A percentile compares a stretch with the other conserved stretches of the same genome.
phyloP scores from a whole-genome alignment of 116 monocot species.

The Thalassia testudinum region DNA sequence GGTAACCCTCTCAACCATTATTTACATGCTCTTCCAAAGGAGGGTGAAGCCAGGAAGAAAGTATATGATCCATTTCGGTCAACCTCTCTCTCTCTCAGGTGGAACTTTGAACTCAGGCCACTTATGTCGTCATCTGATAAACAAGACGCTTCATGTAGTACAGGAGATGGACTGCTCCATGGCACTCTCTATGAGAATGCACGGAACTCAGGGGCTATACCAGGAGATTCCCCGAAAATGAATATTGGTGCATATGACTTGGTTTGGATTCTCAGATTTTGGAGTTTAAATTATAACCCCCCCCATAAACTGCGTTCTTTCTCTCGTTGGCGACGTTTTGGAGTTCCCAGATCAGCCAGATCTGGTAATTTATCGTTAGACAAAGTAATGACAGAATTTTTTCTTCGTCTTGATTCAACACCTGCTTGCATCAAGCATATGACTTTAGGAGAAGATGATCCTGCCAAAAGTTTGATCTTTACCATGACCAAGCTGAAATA shows the following conservation, averaged over 20 bases:
- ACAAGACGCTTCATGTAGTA: constrained; percentile 6
- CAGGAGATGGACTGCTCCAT: constrained; percentile 15
- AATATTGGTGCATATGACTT: constrained; percentile 83
- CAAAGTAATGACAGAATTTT: constrained; percentile 93
- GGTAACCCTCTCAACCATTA: constrained; percentile 88
- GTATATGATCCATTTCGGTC: constrained; percentile 95
- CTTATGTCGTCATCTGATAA: constrained; percentile 17
- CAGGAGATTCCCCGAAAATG: constrained; percentile 51
- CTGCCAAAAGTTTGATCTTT: constrained; percentile 82
- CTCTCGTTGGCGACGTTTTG: constrained; percentile 95
- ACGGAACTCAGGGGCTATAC: constrained; percentile 10
- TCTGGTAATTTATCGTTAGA: constrained; percentile 95
- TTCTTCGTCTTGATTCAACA: constrained; percentile 76
- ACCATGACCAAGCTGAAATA: constrained; percentile 73
- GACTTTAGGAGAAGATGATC: constrained; percentile 94
- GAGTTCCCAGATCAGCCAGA: constrained; percentile 56
- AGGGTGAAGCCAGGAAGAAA: constrained; percentile 61
- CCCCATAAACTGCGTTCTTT: constrained; percentile 93
- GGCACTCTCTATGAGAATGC: constrained; percentile 16
- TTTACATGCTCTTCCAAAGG: constrained; percentile 81
- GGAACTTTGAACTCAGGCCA: constrained; percentile 73
- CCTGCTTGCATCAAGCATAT: constrained; percentile 78
- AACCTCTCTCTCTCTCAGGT: constrained; percentile 80
- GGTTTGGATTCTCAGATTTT: constrained; percentile 92
- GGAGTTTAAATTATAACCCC: constrained; percentile 76